Percentiles rank a stretch among this genome's conserved stretches.
phyloP scores from a whole-genome alignment of 805 yeast species.

The Wickerhamomyces chambardii region DNA sequence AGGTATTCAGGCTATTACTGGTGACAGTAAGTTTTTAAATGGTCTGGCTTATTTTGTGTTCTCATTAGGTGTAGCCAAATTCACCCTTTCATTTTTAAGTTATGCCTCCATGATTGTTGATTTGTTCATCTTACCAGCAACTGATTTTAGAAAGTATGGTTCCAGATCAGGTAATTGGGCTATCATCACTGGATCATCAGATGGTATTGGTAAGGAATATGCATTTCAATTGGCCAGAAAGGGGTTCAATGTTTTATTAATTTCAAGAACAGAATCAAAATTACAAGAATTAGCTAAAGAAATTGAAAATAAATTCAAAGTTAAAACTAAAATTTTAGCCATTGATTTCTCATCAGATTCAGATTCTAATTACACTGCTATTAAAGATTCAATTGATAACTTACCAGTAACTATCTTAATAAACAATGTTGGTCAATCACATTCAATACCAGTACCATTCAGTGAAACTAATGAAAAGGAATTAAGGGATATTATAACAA shows the following conservation, averaged over 20 bases:
- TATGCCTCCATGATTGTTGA: slow-evolving; percentile 47
- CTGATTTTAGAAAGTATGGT: slow-evolving; percentile 60
- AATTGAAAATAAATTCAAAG: slow-evolving; percentile 48
- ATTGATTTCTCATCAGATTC: slow-evolving; percentile 70
- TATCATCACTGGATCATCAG: slow-evolving; percentile 95
- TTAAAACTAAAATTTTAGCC: slow-evolving; percentile 58
- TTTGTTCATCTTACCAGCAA: slow-evolving; percentile 55
- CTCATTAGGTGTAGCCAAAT: slow-evolving; percentile 53
- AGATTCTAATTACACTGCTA: slow-evolving; percentile 42
- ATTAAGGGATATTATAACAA: slow-evolving; percentile 69
- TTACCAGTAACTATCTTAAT: slow-evolving; percentile 67
- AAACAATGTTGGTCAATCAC: slow-evolving; percentile 94
- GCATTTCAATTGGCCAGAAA: slow-evolving; percentile 76
- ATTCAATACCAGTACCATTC: slow-evolving; percentile 92
- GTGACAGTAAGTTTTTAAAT: slow-evolving; percentile 1
- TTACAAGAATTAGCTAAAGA: slow-evolving; percentile 58
- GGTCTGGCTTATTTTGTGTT: background rate
- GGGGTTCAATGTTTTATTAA: slow-evolving; percentile 77
- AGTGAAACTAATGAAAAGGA: slow-evolving; percentile 70
- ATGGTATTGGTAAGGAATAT: slow-evolving; percentile 94
- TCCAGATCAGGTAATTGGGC: slow-evolving; percentile 74
- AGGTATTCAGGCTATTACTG: slow-evolving; percentile 5
- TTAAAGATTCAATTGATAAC: slow-evolving; percentile 35
- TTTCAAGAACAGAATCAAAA: slow-evolving; percentile 78
- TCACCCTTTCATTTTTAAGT: slow-evolving; percentile 41